phyloP scores from a whole-genome alignment of 148 eudicot genomes.

The Vaccinium darrowii region DNA sequence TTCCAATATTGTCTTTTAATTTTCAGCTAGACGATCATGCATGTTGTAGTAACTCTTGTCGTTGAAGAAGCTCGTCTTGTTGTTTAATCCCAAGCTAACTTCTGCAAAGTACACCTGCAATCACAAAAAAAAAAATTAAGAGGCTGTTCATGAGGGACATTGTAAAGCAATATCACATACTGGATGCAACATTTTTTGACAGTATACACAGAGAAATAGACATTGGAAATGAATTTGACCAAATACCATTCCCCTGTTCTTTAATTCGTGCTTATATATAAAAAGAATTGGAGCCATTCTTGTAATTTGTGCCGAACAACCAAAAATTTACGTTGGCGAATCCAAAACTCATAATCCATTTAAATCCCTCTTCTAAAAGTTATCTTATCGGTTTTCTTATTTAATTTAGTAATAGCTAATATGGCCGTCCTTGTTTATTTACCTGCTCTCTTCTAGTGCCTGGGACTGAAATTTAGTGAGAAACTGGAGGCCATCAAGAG shows the following conservation, averaged over 20 bases:
- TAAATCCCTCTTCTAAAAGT: neutral
- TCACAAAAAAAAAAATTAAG: neutral
- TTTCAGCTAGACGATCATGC: constrained; percentile 60
- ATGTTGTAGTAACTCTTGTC: constrained; percentile 59
- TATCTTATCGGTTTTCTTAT: neutral
- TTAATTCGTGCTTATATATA: neutral
- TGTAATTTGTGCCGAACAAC: neutral
- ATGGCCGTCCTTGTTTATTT: neutral
- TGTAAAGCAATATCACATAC: neutral
- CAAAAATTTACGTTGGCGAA: neutral
- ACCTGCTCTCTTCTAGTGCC: constrained; percentile 89
- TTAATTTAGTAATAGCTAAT: neutral
- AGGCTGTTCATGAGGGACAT: neutral
- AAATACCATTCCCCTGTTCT: neutral
- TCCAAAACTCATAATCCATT: neutral
- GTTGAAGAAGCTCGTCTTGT: constrained; percentile 60
- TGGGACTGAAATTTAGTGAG: constrained; percentile 54
- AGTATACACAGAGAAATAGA: neutral
- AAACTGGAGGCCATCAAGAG: constrained; percentile 63
- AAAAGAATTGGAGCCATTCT: neutral
- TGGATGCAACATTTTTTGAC: neutral
- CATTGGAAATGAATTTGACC: neutral
- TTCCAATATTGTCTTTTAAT: constrained; percentile 61
- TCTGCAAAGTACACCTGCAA: constrained; percentile 48
- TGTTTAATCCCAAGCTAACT: constrained; percentile 55